Evolutionary conservation across 441 rosid genomes (phyloP), one percentile per base, ranked within the genome.

Genomic region (Erodium texanum): DNA sequence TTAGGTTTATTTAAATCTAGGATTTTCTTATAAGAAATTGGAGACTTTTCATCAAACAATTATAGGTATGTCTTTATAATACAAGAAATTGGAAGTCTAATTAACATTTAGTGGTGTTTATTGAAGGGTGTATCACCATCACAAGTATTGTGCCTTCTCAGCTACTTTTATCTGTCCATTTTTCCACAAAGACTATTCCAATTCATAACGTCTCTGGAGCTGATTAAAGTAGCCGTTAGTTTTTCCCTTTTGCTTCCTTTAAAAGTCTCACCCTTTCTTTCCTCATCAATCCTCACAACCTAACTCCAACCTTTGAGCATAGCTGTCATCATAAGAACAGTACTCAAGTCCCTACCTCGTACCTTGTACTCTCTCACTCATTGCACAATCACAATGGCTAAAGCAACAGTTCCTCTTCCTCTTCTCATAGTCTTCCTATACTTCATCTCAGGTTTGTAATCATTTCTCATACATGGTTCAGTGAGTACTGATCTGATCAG

Each of bases 371-470:
- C 5, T 38, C 45, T 10, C 9, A 38, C 45, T 4, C 43, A 36
- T 36, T 5, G 7, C 48, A 2, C 38, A 34, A 34, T 27, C 45
- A 10, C 50, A 43, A 43, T 43, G 50, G 15, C 50, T 5, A 43
- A 11, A 43, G 15, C 50, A 10, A 43, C 15, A 43, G 15, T 43
- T 63, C 81, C 64, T 43, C 15, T 43, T 12, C 50, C 50, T 43
- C 50, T 43, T 2, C 50, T 43, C 50, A 10, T 43, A 8, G 50
- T 43, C 50, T 14, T 43, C 50, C 12, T 43, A 3, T 43, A 14
- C 50, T 56, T 83, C 74, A 68, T 67, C 48, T 75, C 81, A 73
- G 81, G 85, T 82, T 68, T n/a, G n/a, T n/a, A n/a, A n/a, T n/a
- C n/a, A n/a, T n/a, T n/a, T n/a, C n/a, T n/a, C n/a, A n/a, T n/a